Conservation (phyloP, 495 filamentous ascomycete species). For the Margaritispora aquatica region DNA sequence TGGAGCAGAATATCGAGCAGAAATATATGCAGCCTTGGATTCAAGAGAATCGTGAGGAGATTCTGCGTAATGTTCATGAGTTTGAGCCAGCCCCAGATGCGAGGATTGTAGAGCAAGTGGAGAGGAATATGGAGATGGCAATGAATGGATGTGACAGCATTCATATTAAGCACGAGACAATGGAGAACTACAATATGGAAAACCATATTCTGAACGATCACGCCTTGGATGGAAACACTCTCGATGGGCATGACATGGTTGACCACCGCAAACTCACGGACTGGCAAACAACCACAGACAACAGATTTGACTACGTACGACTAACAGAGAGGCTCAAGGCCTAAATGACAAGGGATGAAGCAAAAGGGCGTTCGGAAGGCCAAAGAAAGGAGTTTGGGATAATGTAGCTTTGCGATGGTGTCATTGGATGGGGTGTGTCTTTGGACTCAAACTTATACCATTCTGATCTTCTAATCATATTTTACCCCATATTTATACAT, state of each 20-base stretch:
- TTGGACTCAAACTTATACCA: neutral
- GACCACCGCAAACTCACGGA: neutral
- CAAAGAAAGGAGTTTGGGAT: neutral
- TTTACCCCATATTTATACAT: neutral
- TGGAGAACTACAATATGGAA: neutral
- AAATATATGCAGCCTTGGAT: slow-evolving; percentile 14
- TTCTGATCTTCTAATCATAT: neutral
- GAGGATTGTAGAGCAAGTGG: neutral
- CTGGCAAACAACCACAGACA: neutral
- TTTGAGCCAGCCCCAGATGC: neutral
- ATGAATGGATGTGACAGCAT: too few relatives aligned
- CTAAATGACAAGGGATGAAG: neutral
- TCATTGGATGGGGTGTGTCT: neutral
- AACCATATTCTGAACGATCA: too few relatives aligned
- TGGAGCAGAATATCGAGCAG: slow-evolving; percentile 8
- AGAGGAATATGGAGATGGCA: neutral
- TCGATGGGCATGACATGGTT: too few relatives aligned
- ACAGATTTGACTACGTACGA: slow-evolving; percentile 5
- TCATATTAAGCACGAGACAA: too few relatives aligned
- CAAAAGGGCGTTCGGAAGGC: neutral
- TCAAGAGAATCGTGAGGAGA: neutral
- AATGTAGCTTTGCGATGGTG: neutral
- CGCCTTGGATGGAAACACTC: too few relatives aligned
- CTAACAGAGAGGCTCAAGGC: slow-evolving; percentile 5
- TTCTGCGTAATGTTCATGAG: neutral